Evolutionary conservation across 1,284 basidiomycete genomes (phyloP), one percentile per base, ranked within the genome.

Genomic region (Boletellus sp.): DNA sequence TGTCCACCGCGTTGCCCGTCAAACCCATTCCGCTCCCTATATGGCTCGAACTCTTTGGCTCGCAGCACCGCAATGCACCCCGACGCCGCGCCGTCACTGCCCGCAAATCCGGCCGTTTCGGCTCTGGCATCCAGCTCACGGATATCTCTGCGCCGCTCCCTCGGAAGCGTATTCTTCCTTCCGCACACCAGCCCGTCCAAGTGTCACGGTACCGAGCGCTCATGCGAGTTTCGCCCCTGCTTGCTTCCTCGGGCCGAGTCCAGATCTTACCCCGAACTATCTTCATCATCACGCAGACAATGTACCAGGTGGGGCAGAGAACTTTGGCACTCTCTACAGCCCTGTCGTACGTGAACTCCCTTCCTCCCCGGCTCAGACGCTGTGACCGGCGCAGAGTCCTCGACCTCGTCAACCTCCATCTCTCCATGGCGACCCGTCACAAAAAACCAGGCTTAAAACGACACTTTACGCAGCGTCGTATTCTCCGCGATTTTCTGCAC

Each of bases 21-120:
- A 50, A 44, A 4, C 41, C 58, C 32, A 62, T 75, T 21, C 77
- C 77, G 18, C 68, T 79, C 21, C 60, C 68, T 8, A 60, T 83
- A 37, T 83, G 81, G 81, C 50, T 80, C 42, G 80, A 83, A 55
- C 74, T 83, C 53, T 76, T 79, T 56, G 68, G 69, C 45, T 62
- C 70, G 19, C 61, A 65, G 37, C 74, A 69, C 55, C 63, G 66
- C 32, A 68, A 68, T 44, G 66, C 65, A 8, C 42, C 61, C 28
- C 69, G 65, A 37, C 65, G 52, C 30, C 59, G 64, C 61, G 50
- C 54, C 22, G 39, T 52, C 38, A 24, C 51, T 8, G 26, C 51
- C 45, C 36, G 8, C 21, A 49, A 36, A 35, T 18, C 43, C 18
- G 21, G 19, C 38, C 11, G 35, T 50, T 16, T 51, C 43, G 47